Evolutionary conservation across 768 basidiomycete species (phyloP).

Genomic region (Cantharellus anzutake): DNA sequence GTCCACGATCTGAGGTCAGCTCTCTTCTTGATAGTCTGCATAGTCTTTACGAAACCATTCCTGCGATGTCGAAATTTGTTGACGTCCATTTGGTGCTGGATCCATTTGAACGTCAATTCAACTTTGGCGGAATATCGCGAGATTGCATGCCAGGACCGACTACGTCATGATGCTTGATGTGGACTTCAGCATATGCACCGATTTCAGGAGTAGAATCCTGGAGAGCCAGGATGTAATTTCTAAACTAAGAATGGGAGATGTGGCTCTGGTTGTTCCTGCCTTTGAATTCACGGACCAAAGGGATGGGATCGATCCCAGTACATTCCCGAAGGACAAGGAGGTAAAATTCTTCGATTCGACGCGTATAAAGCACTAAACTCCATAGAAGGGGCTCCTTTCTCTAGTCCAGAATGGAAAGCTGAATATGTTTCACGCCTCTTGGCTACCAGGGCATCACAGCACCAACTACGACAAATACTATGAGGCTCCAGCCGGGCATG

Average conservation of each 20-base stretch:
- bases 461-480: constrained; percentile 61
- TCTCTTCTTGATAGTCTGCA: constrained; percentile 43
- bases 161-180: constrained; percentile 86
- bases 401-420: constrained; percentile 39
- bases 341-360: constrained; percentile 19
- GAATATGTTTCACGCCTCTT: constrained; percentile 59
- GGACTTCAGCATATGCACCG: constrained; percentile 71
- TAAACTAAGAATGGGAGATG: constrained; percentile 36
- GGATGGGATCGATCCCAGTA: constrained; percentile 37
- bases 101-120: constrained; percentile 58
- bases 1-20: constrained; percentile 21
- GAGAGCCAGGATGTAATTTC: constrained; percentile 24
- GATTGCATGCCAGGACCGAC: constrained; percentile 65
- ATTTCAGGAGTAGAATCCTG: constrained; percentile 44
- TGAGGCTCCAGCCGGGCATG: constrained; percentile 35
- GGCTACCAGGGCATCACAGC: constrained; percentile 64
- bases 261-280: constrained; percentile 67
- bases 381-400: constrained; percentile 25
- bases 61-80: constrained; percentile 44
- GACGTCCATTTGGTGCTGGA: constrained; percentile 80
- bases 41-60: constrained; percentile 44
- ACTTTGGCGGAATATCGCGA: constrained; percentile 76
- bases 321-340: constrained; percentile 52
- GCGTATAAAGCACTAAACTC: not conserved
- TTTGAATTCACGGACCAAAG: constrained; percentile 57